Evolutionary conservation across 164 flowering plant genomes (phyloP), one percentile per base, ranked within the genome.

Genomic region (Akebia trifoliata): DNA sequence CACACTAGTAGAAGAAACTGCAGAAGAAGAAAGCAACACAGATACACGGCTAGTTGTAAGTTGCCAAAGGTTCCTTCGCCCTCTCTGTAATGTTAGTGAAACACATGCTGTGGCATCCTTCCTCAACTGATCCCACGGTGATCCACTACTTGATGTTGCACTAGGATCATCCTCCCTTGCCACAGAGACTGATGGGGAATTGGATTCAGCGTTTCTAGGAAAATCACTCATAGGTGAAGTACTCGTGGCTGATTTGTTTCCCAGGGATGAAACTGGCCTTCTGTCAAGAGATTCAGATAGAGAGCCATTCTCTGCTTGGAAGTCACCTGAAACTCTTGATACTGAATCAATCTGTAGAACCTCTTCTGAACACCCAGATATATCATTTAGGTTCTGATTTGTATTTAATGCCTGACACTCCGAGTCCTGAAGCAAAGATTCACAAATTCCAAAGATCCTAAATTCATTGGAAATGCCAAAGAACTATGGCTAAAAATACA

Each of bases 21-120:
- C 82, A 65, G 88, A 57, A 53, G 84, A 85, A 54, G 95, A 83
- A 64, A 94, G 91, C 76, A 94, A 71, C 7, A 85, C 95, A 52
- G 91, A 81, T 34, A 83, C 69, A 57, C 99, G 91, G 61, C 93
- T 90, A 37, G 96, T 82, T 34, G 84, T 83, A 46, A 94, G 97
- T 67, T 94, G 96, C 97, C 97, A 94, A 61, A 94, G 81, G 76
- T 86, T 88, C 73, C 70, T 94, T 20, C 95, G 78, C 52, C 97
- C 99, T 74, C 91, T 85, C 43, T 71, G 81, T 69, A 90, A 70
- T 11, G 91, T 77, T 63, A 83, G 95, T 57, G 95, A 81, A 64
- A 90, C 90, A 72, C 74, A 78, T 22, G 71, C 65, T 56, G 76
- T 69, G 31, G 94, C 93, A 68, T 90, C 99, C 66, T 77, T 88